A percentile compares a stretch with the other conserved stretches of the same genome.
These are phyloP conservation scores for Cryphonectria nitschkei DNA, from an alignment of 2,329 filamentous ascomycete genomes.

Conservation along the genomic window DNA sequence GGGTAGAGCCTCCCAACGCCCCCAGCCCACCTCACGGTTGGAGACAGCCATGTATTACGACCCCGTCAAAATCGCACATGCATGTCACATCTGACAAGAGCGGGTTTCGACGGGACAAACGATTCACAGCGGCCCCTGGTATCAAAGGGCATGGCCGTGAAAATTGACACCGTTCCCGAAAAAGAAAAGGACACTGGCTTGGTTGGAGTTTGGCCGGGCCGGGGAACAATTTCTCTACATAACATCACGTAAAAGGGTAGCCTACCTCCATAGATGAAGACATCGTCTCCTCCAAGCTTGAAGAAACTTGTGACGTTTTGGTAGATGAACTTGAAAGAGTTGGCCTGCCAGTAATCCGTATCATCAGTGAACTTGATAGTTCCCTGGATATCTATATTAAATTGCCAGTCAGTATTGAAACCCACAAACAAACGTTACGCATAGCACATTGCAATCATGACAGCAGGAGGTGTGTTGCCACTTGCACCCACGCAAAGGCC, in stretches of 20 bases:
- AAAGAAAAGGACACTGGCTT: not conserved
- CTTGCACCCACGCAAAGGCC: slow-evolving; percentile 12
- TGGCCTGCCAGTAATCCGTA: slow-evolving; percentile 68
- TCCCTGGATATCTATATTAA: slow-evolving; percentile 34
- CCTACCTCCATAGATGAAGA: slow-evolving; percentile 65
- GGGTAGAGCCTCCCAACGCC: not conserved
- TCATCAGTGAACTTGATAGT: slow-evolving; percentile 64
- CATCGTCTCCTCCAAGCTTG: slow-evolving; percentile 67
- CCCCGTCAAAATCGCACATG: not conserved
- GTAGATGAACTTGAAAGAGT: slow-evolving; percentile 64
- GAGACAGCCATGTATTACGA: not conserved
- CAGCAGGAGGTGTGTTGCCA: slow-evolving; percentile 23
- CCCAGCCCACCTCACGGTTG: not conserved
- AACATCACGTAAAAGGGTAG: slow-evolving; percentile 16
- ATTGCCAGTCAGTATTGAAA: slow-evolving; percentile 26
- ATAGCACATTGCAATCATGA: not conserved
- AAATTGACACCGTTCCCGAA: not conserved
- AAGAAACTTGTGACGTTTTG: slow-evolving; percentile 71
- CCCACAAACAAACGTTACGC: slow-evolving; percentile 8
- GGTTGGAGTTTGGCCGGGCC: not conserved
- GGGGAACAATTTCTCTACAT: not conserved
- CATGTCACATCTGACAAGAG: slow-evolving; percentile 8
- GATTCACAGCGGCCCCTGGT: not conserved
- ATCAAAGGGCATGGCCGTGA: slow-evolving; percentile 19
- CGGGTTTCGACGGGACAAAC: not conserved